phyloP scores from a whole-genome alignment of 2,329 filamentous ascomycete genomes.

The Pseudopyrenochaeta lycopersici region DNA sequence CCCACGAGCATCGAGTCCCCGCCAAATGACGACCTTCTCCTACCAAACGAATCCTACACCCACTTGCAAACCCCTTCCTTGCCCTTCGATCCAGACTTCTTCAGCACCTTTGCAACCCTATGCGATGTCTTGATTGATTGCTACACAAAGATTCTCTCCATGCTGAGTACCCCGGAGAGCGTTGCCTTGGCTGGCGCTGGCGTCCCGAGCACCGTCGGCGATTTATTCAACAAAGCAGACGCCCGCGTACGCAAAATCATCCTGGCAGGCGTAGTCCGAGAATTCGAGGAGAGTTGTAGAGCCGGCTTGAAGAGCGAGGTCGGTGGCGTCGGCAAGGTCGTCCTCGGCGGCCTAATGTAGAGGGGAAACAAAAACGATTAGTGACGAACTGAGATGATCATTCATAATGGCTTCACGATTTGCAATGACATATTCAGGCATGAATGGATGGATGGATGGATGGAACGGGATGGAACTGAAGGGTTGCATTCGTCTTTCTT shows the following conservation, averaged over 20 bases:
- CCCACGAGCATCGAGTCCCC: slow-evolving; percentile 38
- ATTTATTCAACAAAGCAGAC: slow-evolving; percentile 91
- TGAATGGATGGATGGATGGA: too few relatives aligned
- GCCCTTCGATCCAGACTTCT: slow-evolving; percentile 96
- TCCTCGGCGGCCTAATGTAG: slow-evolving; percentile 83
- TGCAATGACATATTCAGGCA: too few relatives aligned
- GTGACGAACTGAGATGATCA: background rate
- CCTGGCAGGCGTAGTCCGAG: slow-evolving; percentile 83
- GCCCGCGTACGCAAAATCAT: slow-evolving; percentile 86
- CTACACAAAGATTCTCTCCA: slow-evolving; percentile 78
- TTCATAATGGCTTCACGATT: background rate
- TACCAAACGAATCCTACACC: slow-evolving; percentile 82
- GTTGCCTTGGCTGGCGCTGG: slow-evolving; percentile 35
- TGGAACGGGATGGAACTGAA: too few relatives aligned
- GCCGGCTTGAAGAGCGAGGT: slow-evolving; percentile 81
- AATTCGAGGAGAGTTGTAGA: slow-evolving; percentile 90
- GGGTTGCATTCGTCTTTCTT: too few relatives aligned
- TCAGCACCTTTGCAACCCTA: slow-evolving; percentile 93
- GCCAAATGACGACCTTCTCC: slow-evolving; percentile 42
- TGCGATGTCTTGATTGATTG: slow-evolving; percentile 95
- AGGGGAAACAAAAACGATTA: background rate
- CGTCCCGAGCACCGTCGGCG: slow-evolving; percentile 65
- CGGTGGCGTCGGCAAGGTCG: slow-evolving; percentile 84
- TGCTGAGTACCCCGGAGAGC: slow-evolving; percentile 75
- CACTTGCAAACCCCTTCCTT: slow-evolving; percentile 89